Conservation (phyloP, 768 basidiomycete genomes). For the Kwoniella newhampshirensis region DNA sequence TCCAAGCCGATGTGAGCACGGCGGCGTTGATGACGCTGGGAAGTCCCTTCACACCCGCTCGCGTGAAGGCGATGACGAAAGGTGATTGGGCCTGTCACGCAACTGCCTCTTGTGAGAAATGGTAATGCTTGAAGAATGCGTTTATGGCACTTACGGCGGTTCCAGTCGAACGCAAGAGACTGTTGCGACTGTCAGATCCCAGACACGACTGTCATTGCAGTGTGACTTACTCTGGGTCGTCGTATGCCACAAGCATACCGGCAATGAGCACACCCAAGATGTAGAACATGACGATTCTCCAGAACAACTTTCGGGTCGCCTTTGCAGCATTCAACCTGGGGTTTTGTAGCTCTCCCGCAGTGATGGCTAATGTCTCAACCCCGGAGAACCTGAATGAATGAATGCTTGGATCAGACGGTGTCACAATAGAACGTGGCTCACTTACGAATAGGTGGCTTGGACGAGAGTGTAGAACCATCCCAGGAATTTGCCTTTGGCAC, state of each 20-base stretch:
- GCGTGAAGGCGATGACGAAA: conserved; percentile 30
- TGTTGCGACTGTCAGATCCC: background rate
- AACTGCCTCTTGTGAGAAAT: background rate
- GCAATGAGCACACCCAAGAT: conserved; percentile 65
- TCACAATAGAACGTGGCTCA: background rate
- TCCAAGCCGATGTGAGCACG: conserved; percentile 37
- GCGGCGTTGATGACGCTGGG: conserved; percentile 46
- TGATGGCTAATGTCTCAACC: conserved; percentile 33
- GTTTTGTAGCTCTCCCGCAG: conserved; percentile 39
- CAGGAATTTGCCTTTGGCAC: too few relatives aligned
- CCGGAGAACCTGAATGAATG: conserved; percentile 38
- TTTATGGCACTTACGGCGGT: background rate
- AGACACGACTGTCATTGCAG: background rate
- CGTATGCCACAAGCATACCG: conserved; percentile 74
- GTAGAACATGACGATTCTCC: conserved; percentile 76
- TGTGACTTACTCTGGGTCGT: conserved; percentile 38
- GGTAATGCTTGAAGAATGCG: too few relatives aligned
- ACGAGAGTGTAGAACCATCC: too few relatives aligned
- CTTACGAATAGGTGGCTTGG: background rate
- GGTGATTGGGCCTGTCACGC: conserved; percentile 34
- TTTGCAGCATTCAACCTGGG: conserved; percentile 39
- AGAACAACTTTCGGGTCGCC: conserved; percentile 45
- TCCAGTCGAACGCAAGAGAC: background rate
- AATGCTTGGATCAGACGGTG: too few relatives aligned
- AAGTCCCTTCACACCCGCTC: conserved; percentile 39